Evolutionary conservation across 805 yeast genomes (phyloP), one percentile per base, ranked within the genome.

Genomic region (Yamadazyma akitaensis): DNA sequence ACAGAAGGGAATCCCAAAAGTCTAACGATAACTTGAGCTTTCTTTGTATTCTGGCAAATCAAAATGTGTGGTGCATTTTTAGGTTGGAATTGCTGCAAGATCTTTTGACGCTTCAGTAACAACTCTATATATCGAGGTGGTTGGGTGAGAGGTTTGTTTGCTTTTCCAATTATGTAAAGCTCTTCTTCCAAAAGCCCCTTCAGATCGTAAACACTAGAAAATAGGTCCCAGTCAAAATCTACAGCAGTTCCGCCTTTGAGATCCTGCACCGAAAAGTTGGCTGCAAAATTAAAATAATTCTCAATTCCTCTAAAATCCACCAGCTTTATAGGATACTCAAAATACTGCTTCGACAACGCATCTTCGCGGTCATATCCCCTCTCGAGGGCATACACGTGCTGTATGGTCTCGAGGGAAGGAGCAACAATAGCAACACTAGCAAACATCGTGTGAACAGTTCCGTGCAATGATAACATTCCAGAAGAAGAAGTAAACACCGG

Each of bases 291-390:
- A 16, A 40, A 44, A 30, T 37, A 6, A 14, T 18, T 18, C 21
- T 40, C 43, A 14, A 39, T 19, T 18, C 48, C 51, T 32, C 46
- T 41, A 35, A 30, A 48, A 21, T 44, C 51, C 2, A 42, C 41
- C 16, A 35, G 44, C 25, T 48, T 48, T 30, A 44, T 48, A 11
- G 51, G 49, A 21, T 28, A 44, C 13, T 48, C 44, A 21, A 37
- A 38, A 17, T 40, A 40, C 18, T 42, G 40, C 25, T 38, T 37
- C 2, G 49, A 48, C 19, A 38, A 25, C 30, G 19, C 49, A 21
- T 44, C 48, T 24, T 41, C 32, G 11, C 35, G 18, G 33, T 44
- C 51, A 39, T 19, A 44, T 32, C 49, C 34, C 25, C 49, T 33
- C 10, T 26, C 42, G 6, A 41, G 28, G 2, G 32, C 38, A 34